Evolutionary conservation across 768 basidiomycete species (phyloP), one percentile per base, ranked within the genome.

Genomic region (Lyophyllum decastes): DNA sequence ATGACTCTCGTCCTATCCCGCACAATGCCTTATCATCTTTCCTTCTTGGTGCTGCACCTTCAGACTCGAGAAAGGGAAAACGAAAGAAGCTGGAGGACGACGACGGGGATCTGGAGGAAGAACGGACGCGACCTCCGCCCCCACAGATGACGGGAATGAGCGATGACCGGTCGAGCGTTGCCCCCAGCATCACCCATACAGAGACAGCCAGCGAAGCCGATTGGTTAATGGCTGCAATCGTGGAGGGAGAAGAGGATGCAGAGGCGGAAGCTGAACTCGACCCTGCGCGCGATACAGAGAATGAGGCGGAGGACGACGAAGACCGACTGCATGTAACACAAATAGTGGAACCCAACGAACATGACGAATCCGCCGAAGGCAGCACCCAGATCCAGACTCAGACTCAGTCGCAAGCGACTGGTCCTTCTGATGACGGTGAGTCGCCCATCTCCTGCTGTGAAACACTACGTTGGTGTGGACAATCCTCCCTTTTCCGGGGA

Each of bases 61-160:
- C 85, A 60, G 86, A 88, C 69, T 73, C 81, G 16, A 83, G 89
- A 68, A 92, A 90, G 71, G 91, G 90, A 58, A 93, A 93, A 73
- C 82, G 91, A 68, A 94, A 93, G 79, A 93, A 94, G 79, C 74
- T 90, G 73, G 92, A 92, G 70, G 92, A 93, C 74, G 91, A 92
- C 71, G 91, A 92, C 73, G 88, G 82, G 60, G 90, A 93, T 71
- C 66, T 82, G 58, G 89, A 92, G 70, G 88, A 91, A 65, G 81
- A 83, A 55, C 82, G 89, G 61, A 82, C 76, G 59, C 82, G 83
- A 41, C 87, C 87, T 24, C 86, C 86, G 26, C 89, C 88, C 21
- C 87, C 88, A 48, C 77, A 74, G 63, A 74, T 76, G 50, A 68
- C 61, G 58, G 68, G 69, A n/a, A 64, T 75, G 67, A 80, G 76